Evolutionary conservation across 2,329 filamentous ascomycete species (phyloP).

Genomic region (Fusarium zealandicum): DNA sequence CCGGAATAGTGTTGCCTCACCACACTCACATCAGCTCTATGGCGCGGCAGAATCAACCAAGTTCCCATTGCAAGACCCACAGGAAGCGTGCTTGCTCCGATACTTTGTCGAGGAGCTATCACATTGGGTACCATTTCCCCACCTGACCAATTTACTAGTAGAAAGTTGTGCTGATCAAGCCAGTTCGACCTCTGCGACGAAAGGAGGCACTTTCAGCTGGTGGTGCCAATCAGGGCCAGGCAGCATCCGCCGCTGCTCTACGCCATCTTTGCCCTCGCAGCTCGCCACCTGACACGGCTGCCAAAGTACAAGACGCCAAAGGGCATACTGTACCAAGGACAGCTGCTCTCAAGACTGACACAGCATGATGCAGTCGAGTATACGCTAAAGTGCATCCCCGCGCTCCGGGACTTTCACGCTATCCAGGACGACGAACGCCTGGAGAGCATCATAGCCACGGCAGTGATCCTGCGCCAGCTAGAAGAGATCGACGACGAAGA

Average conservation of each 20-base stretch:
- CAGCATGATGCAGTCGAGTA: slow-evolving; percentile 51
- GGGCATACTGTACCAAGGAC: slow-evolving; percentile 49
- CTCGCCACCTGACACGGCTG: slow-evolving; percentile 49
- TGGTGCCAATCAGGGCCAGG: slow-evolving; percentile 47
- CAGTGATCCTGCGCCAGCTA: slow-evolving; percentile 51
- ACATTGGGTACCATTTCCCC: slow-evolving; percentile 45
- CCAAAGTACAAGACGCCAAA: slow-evolving; percentile 48
- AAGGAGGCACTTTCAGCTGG: slow-evolving; percentile 49
- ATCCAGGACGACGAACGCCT: slow-evolving; percentile 49
- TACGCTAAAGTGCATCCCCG: slow-evolving; percentile 51
- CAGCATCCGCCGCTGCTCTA: slow-evolving; percentile 50
- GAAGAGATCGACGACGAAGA: slow-evolving; percentile 53
- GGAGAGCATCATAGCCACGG: slow-evolving; percentile 51
- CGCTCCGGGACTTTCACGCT: slow-evolving; percentile 48
- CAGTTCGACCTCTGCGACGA: slow-evolving; percentile 53
- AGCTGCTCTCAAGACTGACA: slow-evolving; percentile 46
- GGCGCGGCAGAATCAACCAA: slow-evolving; percentile 5
- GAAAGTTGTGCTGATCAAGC: slow-evolving; percentile 7
- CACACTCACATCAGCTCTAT: slow-evolving; percentile 10
- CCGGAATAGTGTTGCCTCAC: slow-evolving; percentile 13
- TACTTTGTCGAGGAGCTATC: slow-evolving; percentile 52
- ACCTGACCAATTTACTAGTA: accelerated
- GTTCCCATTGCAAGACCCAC: slow-evolving; percentile 46
- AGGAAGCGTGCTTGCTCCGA: slow-evolving; percentile 49
- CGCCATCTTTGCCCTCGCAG: slow-evolving; percentile 51